Conservation (phyloP, 2,329 filamentous ascomycete genomes). For the Hawksworthiomyces lignivorus region DNA sequence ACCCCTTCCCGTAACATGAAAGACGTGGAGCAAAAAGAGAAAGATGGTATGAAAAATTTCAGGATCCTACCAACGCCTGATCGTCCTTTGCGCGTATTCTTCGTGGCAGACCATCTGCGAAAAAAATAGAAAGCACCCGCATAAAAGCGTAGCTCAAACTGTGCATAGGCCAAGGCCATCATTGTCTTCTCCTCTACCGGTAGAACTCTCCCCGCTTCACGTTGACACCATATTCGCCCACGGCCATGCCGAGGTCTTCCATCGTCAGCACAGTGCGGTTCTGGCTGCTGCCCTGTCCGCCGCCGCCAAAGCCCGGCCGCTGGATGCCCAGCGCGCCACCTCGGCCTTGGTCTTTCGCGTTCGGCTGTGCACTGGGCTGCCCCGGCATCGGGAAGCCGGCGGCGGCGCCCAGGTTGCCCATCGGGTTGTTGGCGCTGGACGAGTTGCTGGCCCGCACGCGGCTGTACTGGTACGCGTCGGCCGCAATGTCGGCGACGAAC, state of each 20-base stretch:
- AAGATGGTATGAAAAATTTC: too few species aligned
- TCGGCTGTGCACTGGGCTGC: conserved; percentile 34
- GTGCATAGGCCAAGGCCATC: too few species aligned
- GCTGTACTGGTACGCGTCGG: conserved; percentile 95
- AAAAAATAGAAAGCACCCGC: neutral
- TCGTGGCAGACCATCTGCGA: too few species aligned
- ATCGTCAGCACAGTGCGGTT: conserved; percentile 93
- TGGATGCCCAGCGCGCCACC: conserved; percentile 63
- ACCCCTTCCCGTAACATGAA: too few species aligned
- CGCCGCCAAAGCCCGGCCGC: conserved; percentile 74
- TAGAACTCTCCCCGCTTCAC: conserved; percentile 98
- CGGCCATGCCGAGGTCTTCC: conserved; percentile 97
- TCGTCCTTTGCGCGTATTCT: too few species aligned
- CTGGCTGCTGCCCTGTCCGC: conserved; percentile 79
- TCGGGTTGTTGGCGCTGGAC: conserved; percentile 72
- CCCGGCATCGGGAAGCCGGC: conserved; percentile 61
- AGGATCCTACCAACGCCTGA: too few species aligned
- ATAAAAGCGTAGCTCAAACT: too few species aligned
- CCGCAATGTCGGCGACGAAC: conserved; percentile 94
- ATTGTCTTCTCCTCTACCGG: conserved; percentile 46
- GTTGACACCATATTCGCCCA: conserved; percentile 95
- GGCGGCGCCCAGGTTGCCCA: conserved; percentile 74
- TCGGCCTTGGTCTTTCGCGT: conserved; percentile 46
- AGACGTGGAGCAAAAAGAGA: too few species aligned
- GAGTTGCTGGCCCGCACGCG: conserved; percentile 91